Evolutionary conservation across 1,284 basidiomycete genomes (phyloP), one percentile per base, ranked within the genome.

Genomic region (Cutaneotrichosporon mucoides): DNA sequence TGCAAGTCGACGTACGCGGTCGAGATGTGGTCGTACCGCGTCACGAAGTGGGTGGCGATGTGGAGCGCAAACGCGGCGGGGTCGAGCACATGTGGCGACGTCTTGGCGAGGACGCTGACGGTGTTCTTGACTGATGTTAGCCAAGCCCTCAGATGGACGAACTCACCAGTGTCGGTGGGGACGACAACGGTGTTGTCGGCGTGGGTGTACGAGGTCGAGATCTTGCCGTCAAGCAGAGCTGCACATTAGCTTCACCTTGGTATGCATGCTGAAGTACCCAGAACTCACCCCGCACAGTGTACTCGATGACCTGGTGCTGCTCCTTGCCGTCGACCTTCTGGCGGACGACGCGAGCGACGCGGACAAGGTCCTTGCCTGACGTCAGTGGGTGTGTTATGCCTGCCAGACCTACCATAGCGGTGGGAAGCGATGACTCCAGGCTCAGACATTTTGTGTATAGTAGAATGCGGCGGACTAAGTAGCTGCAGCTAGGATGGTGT

Each of bases 51-150:
- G 0, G 88, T 84, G 6, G 85, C 91, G 13, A 97, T 82, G 69
- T 95, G 89, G 11, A 96, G 81, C 0, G 89, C 92, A 71, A 96
- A 97, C 55, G 85, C 83, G 70, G 94, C 90, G 0, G 92, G 88
- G 56, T 83, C 82, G 38, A 94, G 84, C 59, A 93, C 83, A 70
- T 94, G 83, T 5, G 90, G 89, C 0, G 91, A 94, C 12, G 85
- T 83, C 77, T 95, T 95, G 41, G 92, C 90, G 43, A 93, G 80
- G 72, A 90, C 89, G 71, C 96, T 90, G 16, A 86, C 87, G 56
- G 94, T 95, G 79, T 96, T 95, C 81, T 96, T 96, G 76, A 94
- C 89, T 88, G 68, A 16, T 13, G 12, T 5, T 41, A 66, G 53
- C 68, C 68, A 11, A 61, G 61, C 68, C 68, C 57, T 71, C 24